A percentile compares a stretch with the other conserved stretches of the same genome.
These are phyloP conservation scores for Yamadazyma diddensiae DNA, from an alignment of 1,139 yeast species.

Conservation along the genomic window DNA sequence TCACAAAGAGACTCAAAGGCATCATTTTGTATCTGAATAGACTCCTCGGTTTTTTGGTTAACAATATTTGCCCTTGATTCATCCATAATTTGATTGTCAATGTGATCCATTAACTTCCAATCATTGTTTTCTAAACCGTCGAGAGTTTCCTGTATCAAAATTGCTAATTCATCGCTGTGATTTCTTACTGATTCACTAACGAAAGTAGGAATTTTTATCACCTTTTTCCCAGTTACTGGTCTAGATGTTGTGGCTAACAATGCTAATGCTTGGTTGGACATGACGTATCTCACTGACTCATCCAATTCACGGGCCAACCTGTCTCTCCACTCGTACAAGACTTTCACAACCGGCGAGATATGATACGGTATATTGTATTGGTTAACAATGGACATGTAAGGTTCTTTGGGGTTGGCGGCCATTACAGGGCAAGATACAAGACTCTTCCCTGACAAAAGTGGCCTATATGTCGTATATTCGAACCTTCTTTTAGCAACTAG, in stretches of 20 bases:
- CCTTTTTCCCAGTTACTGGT: slow-evolving; percentile 60
- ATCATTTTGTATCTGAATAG: slow-evolving; percentile 5
- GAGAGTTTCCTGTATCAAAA: slow-evolving; percentile 42
- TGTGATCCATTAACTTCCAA: slow-evolving; percentile 30
- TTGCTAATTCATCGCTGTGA: slow-evolving; percentile 56
- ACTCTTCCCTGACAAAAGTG: slow-evolving; percentile 26
- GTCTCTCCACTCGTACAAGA: slow-evolving; percentile 83
- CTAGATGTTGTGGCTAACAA: slow-evolving; percentile 51
- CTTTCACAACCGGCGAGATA: slow-evolving; percentile 56
- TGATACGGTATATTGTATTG: slow-evolving; percentile 65
- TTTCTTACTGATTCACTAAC: slow-evolving; percentile 57
- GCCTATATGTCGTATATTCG: slow-evolving; percentile 67
- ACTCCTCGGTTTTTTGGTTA: background rate
- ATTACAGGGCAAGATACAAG: slow-evolving; percentile 47
- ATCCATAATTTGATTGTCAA: slow-evolving; percentile 2
- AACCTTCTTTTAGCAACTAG: slow-evolving; percentile 79
- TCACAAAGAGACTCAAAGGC: slow-evolving; percentile 21
- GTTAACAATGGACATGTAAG: slow-evolving; percentile 56
- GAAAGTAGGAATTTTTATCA: slow-evolving; percentile 49
- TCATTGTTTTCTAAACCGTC: slow-evolving; percentile 26
- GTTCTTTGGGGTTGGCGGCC: slow-evolving; percentile 48
- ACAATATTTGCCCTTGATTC: background rate
- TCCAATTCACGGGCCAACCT: slow-evolving; percentile 67
- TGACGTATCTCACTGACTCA: slow-evolving; percentile 78
- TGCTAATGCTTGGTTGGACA: slow-evolving; percentile 79